Evolutionary conservation across 306 rosid genomes (phyloP), one percentile per base, ranked within the genome.

Genomic region (Vigna radiata): DNA sequence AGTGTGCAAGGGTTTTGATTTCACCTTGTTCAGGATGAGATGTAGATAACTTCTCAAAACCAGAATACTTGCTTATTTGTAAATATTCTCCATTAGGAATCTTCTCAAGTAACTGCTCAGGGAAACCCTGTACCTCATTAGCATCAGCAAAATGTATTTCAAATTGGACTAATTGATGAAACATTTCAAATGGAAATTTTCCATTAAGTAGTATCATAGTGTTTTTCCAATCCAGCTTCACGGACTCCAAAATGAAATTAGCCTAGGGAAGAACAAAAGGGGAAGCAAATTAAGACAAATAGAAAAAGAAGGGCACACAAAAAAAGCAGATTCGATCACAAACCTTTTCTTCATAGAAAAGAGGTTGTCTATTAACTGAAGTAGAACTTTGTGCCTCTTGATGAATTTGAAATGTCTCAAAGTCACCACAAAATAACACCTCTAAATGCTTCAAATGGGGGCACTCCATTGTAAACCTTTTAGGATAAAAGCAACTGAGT

Each of bases 41-140:
- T n/a, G 11, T 33, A 61, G 77, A 64, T 46, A 63, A 59, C 18
- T 25, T 8, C 44, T 63, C 75, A 8, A 39, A 39, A 21, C 8
- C 6, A 12, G 10, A n/a, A 5, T 13, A 6, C 5, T 17, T 4
- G 0, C 0, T 7, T 53, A 64, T 39, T 0, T 0, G 0, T 50
- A 77, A 21, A 0, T 1, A 0, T 39, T 63, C 19, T 8, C 65
- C 1, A 23, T 47, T 54, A 11, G 43, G 14, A 2, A 63, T 16
- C 53, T 49, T 33, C 8, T 8, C 13, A n/a, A 77, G 31, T 21
- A 82, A 3, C 6, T 0, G 17, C n/a, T 1, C 0, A 1, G 64
- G 25, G 2, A 66, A 54, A 21, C 0, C 0, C 1, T 3, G 29
- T 10, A 7, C 2, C 52, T 39, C 19, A 13, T 31, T 33, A 1